phyloP scores from a whole-genome alignment of 2,329 filamentous ascomycete species.

The Ascochyta pisi region DNA sequence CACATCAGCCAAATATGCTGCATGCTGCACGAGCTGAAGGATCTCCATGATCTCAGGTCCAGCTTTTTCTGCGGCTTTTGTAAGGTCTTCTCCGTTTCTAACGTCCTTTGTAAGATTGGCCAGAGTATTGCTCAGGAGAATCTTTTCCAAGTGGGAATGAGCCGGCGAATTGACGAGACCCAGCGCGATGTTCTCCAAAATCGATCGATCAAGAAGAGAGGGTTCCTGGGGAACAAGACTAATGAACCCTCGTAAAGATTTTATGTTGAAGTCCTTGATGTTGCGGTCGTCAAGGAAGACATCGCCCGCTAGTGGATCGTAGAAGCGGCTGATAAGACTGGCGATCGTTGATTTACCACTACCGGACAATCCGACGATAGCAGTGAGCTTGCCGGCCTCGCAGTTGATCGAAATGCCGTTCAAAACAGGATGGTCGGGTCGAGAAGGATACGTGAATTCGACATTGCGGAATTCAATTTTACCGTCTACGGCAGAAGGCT shows the following conservation, averaged over 20 bases:
- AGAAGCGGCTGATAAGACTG: slow-evolving; percentile 48
- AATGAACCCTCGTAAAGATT: slow-evolving; percentile 46
- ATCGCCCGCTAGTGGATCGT: slow-evolving; percentile 60
- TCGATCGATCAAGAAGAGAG: slow-evolving; percentile 58
- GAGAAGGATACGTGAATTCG: slow-evolving; percentile 52
- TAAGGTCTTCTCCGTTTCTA: slow-evolving; percentile 59
- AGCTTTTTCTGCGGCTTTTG: slow-evolving; percentile 20
- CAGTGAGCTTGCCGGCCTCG: slow-evolving; percentile 50
- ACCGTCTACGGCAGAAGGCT: slow-evolving; percentile 54
- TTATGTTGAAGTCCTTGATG: slow-evolving; percentile 48
- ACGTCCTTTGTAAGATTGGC: slow-evolving; percentile 60
- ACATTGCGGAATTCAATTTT: slow-evolving; percentile 49
- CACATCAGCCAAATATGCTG: slow-evolving; percentile 66
- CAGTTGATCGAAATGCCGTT: slow-evolving; percentile 47
- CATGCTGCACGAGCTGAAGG: slow-evolving; percentile 56
- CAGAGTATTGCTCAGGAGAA: slow-evolving; percentile 59
- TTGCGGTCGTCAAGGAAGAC: slow-evolving; percentile 62
- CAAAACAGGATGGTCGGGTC: slow-evolving; percentile 50
- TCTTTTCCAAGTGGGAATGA: slow-evolving; percentile 51
- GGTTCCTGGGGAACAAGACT: slow-evolving; percentile 60
- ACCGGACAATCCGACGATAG: slow-evolving; percentile 53
- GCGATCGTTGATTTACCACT: slow-evolving; percentile 54
- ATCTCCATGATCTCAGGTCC: slow-evolving; percentile 52
- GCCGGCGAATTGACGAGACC: slow-evolving; percentile 55
- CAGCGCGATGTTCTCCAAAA: slow-evolving; percentile 62